These are phyloP conservation scores for Phytopythium montanum DNA, from an alignment of 352 stramenopile genomes.

Conservation along the genomic window DNA sequence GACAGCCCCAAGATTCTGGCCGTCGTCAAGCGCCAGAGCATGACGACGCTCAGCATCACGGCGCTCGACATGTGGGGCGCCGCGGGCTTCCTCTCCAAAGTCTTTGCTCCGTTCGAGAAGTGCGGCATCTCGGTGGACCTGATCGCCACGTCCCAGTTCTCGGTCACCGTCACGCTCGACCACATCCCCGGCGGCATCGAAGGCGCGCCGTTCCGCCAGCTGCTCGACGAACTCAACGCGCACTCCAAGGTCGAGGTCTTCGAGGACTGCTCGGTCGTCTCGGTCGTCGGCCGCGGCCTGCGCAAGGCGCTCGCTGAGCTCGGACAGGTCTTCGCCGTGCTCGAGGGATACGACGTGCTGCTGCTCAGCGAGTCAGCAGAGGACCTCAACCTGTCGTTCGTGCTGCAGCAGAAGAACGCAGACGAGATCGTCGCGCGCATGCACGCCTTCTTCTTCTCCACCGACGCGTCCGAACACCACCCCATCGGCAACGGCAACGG, in stretches of 20 bases:
- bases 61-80: slow-evolving; percentile 85
- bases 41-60: slow-evolving; percentile 88
- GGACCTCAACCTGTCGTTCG: slow-evolving; percentile 89
- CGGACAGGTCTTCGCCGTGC: slow-evolving; percentile 78
- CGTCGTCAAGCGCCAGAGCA: slow-evolving; percentile 80
- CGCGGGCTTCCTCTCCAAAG: slow-evolving; percentile 83
- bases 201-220: slow-evolving; percentile 58
- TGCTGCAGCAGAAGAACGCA: slow-evolving; percentile 75
- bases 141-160: slow-evolving; percentile 88
- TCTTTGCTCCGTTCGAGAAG: slow-evolving; percentile 82
- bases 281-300: slow-evolving; percentile 78
- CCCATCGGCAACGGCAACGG: not conserved
- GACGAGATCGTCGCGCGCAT: slow-evolving; percentile 78
- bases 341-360: slow-evolving; percentile 83
- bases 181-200: slow-evolving; percentile 79
- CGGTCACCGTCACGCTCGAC: slow-evolving; percentile 84
- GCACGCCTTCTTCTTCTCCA: slow-evolving; percentile 74
- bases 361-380: slow-evolving; percentile 85
- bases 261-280: slow-evolving; percentile 81
- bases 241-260: slow-evolving; percentile 80
- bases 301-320: slow-evolving; percentile 80
- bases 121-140: slow-evolving; percentile 87
- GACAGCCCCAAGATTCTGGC: slow-evolving; percentile 80
- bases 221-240: slow-evolving; percentile 61
- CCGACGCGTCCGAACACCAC: slow-evolving; percentile 11